Percentiles rank a stretch among this genome's conserved stretches.
phyloP scores from a whole-genome alignment of 2,329 filamentous ascomycete genomes.

The Trichoderma lentiforme region DNA sequence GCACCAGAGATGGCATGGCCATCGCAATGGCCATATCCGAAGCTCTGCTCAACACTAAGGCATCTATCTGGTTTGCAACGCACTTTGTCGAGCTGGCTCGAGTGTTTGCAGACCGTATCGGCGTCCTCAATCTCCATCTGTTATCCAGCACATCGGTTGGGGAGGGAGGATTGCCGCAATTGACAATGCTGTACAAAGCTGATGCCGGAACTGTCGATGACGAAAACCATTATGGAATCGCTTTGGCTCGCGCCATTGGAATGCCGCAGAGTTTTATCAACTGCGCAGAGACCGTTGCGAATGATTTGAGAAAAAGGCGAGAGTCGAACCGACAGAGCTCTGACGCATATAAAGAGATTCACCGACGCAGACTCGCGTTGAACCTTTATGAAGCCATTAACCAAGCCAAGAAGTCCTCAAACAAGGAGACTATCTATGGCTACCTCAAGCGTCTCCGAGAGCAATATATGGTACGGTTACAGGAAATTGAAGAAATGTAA shows the following conservation, averaged over 20 bases:
- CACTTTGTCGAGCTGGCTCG: conserved; percentile 83
- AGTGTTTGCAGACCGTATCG: conserved; percentile 69
- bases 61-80: conserved; percentile 88
- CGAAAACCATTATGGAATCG: conserved; percentile 73
- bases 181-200: conserved; percentile 88
- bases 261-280: conserved; percentile 66
- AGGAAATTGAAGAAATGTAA: conserved; percentile 50
- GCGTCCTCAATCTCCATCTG: conserved; percentile 81
- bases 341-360: conserved; percentile 54
- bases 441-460: conserved; percentile 49
- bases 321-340: conserved; percentile 58
- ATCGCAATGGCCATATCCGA: conserved; percentile 91
- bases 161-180: conserved; percentile 52
- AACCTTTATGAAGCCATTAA: conserved; percentile 68
- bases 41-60: conserved; percentile 73
- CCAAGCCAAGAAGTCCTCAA: conserved; percentile 62
- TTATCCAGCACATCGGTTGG: conserved; percentile 59
- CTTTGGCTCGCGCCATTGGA: conserved; percentile 70
- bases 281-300: conserved; percentile 64
- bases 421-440: conserved; percentile 54
- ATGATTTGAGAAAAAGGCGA: conserved; percentile 55
- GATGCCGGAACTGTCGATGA: conserved; percentile 67
- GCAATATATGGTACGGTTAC: conserved; percentile 73
- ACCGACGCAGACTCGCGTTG: conserved; percentile 70
- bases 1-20: conserved; percentile 79